A percentile compares a stretch with the other conserved stretches of the same genome.
Evolutionary conservation across 1,284 basidiomycete species (phyloP).

Genomic region (Amylostereum areolatum): DNA sequence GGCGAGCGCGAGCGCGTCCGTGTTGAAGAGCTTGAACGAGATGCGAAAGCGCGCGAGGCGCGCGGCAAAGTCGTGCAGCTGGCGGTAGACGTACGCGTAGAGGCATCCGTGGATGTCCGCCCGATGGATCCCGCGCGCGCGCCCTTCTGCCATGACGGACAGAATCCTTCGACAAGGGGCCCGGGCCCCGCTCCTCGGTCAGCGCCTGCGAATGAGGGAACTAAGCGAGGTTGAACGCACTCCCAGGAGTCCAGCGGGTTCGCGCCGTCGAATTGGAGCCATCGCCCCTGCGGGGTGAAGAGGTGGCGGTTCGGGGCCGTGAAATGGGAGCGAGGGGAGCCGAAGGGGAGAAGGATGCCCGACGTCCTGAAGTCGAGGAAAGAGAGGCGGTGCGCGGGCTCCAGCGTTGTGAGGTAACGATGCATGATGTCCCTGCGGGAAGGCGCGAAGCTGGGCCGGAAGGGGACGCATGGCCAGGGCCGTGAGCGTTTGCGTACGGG

Average conservation of each 20-base stretch:
- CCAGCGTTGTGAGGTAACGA: constrained; percentile 21
- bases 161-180: too few relatives aligned
- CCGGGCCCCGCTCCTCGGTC: too few relatives aligned
- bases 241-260: constrained; percentile 33
- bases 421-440: constrained; percentile 28
- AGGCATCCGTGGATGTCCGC: constrained; percentile 40
- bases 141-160: constrained; percentile 24
- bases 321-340: constrained; percentile 27
- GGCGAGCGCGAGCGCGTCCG: constrained; percentile 23
- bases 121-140: constrained; percentile 23
- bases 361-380: constrained; percentile 30
- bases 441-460: constrained; percentile 17
- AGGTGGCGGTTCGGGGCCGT: constrained; percentile 30
- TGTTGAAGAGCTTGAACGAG: constrained; percentile 22
- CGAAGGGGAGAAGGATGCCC: constrained; percentile 38
- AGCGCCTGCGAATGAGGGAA: neutral
- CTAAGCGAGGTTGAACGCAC: constrained; percentile 25
- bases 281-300: constrained; percentile 25
- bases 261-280: constrained; percentile 23
- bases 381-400: constrained; percentile 33
- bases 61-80: constrained; percentile 27
- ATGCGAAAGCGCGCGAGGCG: constrained; percentile 27
- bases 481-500: too few relatives aligned
- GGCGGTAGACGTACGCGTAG: constrained; percentile 34
- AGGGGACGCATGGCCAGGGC: too few relatives aligned